phyloP scores from a whole-genome alignment of 176 grass and related monocot species.

The Hyparrhenia diplandra region DNA sequence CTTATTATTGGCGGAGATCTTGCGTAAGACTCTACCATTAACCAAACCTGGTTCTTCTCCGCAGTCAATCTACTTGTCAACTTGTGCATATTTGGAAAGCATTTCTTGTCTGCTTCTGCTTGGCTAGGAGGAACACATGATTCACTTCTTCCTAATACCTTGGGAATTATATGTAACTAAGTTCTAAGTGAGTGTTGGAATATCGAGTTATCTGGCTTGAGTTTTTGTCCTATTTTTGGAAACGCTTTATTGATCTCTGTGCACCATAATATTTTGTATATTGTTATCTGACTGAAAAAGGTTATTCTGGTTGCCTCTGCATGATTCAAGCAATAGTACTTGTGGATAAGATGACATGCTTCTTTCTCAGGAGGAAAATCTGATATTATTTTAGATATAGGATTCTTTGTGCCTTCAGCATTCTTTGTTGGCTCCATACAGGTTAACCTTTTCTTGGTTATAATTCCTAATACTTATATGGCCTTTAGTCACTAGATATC shows the following conservation, averaged over 20 bases:
- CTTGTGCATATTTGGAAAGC: neutral
- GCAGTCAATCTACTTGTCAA: neutral
- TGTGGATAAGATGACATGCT: neutral
- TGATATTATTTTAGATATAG: neutral
- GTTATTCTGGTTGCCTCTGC: neutral
- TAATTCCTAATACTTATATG: neutral
- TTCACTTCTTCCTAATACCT: conserved; percentile 3
- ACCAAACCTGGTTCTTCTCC: conserved; percentile 7
- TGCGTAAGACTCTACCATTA: conserved; percentile 63
- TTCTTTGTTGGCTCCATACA: neutral
- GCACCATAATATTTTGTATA: neutral
- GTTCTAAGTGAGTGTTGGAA: neutral
- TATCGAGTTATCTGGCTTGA: conserved; percentile 7
- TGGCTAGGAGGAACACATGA: neutral
- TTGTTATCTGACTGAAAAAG: neutral
- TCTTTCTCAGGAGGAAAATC: neutral
- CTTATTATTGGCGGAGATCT: conserved; percentile 88
- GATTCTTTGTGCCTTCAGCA: neutral
- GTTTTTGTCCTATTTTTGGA: conserved; percentile 7
- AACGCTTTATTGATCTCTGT: neutral
- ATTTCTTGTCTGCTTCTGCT: conserved; percentile 7
- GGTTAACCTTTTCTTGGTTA: neutral
- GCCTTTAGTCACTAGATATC: neutral
- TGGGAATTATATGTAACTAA: conserved; percentile 5
- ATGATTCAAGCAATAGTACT: conserved; percentile 11